Evolutionary conservation across 2,329 filamentous ascomycete species (phyloP).

Genomic region (Massarina eburnea): DNA sequence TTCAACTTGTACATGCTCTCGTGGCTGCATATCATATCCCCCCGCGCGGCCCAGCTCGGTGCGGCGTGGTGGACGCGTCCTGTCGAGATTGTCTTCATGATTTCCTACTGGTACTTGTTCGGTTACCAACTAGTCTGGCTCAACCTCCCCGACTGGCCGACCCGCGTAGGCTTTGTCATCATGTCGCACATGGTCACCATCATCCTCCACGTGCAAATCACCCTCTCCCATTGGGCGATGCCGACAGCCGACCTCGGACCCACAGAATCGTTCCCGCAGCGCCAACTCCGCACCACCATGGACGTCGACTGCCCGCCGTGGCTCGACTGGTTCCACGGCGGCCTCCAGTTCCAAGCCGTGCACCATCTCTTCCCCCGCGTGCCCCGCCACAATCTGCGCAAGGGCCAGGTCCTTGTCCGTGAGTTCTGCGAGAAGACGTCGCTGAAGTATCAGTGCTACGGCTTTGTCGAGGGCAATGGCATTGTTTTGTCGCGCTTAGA

Average conservation of each 20-base stretch:
- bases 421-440: constrained; percentile 81
- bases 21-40: constrained; percentile 73
- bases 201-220: constrained; percentile 86
- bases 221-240: constrained; percentile 91
- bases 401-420: constrained; percentile 72
- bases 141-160: constrained; percentile 67
- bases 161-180: constrained; percentile 73
- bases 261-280: constrained; percentile 83
- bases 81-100: constrained; percentile 74
- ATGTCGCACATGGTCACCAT: constrained; percentile 80
- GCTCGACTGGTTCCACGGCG: constrained; percentile 88
- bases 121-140: constrained; percentile 80
- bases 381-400: constrained; percentile 79
- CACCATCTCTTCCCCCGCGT: constrained; percentile 85
- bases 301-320: constrained; percentile 85
- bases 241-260: constrained; percentile 83
- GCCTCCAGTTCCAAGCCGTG: constrained; percentile 85
- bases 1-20: constrained; percentile 86
- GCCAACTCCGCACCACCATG: constrained; percentile 92
- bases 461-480: constrained; percentile 81
- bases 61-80: constrained; percentile 81
- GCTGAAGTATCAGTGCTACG: constrained; percentile 83
- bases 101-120: constrained; percentile 85
- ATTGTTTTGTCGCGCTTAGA: constrained; percentile 74
- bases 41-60: constrained; percentile 72